phyloP scores from a whole-genome alignment of 345 rosid species.

The Salix udensis region DNA sequence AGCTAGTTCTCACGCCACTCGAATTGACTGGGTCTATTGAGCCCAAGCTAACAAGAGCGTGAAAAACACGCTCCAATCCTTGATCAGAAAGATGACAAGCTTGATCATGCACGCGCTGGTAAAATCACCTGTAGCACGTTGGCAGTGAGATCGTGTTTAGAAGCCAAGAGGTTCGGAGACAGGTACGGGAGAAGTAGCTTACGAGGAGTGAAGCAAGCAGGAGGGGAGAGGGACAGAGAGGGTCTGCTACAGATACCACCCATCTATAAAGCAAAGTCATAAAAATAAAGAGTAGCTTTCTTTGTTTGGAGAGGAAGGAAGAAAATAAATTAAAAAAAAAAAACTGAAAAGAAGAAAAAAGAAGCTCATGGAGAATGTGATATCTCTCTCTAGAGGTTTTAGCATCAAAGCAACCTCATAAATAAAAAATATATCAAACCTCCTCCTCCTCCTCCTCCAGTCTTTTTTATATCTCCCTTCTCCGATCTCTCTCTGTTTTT shows the following conservation, averaged over 20 bases:
- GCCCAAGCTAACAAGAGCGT: no score
- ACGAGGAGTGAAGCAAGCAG: neutral
- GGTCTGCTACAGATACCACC: neutral
- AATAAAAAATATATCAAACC: neutral
- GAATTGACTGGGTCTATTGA: no score
- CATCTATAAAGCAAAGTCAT: neutral
- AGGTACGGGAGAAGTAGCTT: neutral
- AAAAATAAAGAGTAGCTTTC: neutral
- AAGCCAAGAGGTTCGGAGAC: neutral
- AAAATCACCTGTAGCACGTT: slow-evolving; percentile 5
- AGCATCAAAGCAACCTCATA: slow-evolving; percentile 17
- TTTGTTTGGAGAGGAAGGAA: slow-evolving; percentile 5
- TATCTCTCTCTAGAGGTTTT: slow-evolving; percentile 6
- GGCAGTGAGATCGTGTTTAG: neutral
- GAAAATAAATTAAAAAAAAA: neutral
- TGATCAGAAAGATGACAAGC: neutral
- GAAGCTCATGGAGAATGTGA: slow-evolving; percentile 39
- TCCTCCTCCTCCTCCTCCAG: neutral
- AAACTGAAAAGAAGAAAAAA: slow-evolving; percentile 20
- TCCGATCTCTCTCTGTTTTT: slow-evolving; percentile 7
- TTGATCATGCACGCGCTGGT: neutral
- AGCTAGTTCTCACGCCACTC: no score
- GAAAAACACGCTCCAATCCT: no score
- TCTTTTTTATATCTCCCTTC: slow-evolving; percentile 6
- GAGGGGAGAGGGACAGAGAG: neutral